phyloP scores from a whole-genome alignment of 139 green algal species.

The Chlamydomonas incerta region DNA sequence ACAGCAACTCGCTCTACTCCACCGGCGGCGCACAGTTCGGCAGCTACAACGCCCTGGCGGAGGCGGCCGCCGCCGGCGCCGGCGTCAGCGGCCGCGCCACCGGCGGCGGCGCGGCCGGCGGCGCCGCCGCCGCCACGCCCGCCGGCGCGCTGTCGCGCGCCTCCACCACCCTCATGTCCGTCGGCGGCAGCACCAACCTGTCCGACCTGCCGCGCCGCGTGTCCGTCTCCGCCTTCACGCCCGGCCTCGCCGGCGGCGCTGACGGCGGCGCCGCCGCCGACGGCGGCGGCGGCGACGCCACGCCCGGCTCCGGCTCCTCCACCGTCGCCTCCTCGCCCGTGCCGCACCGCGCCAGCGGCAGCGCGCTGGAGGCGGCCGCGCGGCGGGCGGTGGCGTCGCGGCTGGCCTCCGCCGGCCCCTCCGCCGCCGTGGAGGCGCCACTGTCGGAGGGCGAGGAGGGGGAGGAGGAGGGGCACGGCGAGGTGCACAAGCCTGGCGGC shows the following conservation, averaged over 20 bases:
- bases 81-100: background rate
- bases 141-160: background rate
- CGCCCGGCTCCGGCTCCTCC: background rate
- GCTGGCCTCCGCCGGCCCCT: no score
- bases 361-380: no score
- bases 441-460: no score
- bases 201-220: constrained; percentile 22
- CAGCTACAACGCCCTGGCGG: background rate
- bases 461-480: no score
- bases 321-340: background rate
- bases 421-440: no score
- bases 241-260: background rate
- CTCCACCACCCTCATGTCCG: background rate
- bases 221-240: constrained; percentile 8
- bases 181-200: background rate
- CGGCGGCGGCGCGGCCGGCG: background rate
- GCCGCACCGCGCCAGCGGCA: background rate
- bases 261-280: no score
- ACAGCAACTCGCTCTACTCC: constrained; percentile 25
- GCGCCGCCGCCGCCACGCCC: no score
- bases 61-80: background rate
- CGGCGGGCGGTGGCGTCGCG: no score
- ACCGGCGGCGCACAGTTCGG: background rate
- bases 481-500: no score
- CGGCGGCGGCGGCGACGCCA: background rate